Evolutionary conservation across 2,329 filamentous ascomycete species (phyloP).

Genomic region (Xylariaceae sp.): DNA sequence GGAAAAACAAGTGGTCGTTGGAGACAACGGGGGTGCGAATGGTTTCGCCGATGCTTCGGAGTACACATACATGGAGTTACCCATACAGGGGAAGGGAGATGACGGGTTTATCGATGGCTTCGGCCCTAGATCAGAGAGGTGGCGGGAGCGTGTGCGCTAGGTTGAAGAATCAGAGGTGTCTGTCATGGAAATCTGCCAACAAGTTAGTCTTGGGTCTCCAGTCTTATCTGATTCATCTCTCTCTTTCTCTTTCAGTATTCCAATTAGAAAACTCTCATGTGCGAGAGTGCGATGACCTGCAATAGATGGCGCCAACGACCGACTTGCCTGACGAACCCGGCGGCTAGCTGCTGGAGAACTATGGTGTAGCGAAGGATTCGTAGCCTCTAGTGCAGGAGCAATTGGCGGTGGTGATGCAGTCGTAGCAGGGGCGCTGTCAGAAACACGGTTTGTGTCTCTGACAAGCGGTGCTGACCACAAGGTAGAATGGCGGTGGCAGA

Average conservation of each 20-base stretch:
- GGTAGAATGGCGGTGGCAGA: constrained; percentile 11
- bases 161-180: constrained; percentile 9
- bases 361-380: constrained; percentile 9
- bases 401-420: constrained; percentile 9
- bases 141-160: constrained; percentile 6
- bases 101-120: constrained; percentile 8
- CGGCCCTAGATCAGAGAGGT: constrained; percentile 3
- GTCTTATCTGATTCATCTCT: constrained; percentile 12
- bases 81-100: constrained; percentile 3
- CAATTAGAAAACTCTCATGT: too few relatives aligned
- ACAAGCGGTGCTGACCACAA: constrained; percentile 18
- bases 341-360: constrained; percentile 16
- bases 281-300: too few relatives aligned
- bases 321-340: constrained; percentile 8
- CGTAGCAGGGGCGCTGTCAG: constrained; percentile 24
- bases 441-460: constrained; percentile 26
- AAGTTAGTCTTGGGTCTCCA: constrained; percentile 13
- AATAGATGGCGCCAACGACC: not conserved
- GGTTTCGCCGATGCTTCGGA: constrained; percentile 6
- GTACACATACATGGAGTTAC: too few relatives aligned
- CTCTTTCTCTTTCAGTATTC: too few relatives aligned
- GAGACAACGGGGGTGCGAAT: too few relatives aligned
- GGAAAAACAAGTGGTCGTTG: not conserved
- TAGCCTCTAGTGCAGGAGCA: constrained; percentile 14
- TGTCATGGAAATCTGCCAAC: constrained; percentile 12